phyloP scores from a whole-genome alignment of 345 rosid species.

The Euphorbia tirucalli region DNA sequence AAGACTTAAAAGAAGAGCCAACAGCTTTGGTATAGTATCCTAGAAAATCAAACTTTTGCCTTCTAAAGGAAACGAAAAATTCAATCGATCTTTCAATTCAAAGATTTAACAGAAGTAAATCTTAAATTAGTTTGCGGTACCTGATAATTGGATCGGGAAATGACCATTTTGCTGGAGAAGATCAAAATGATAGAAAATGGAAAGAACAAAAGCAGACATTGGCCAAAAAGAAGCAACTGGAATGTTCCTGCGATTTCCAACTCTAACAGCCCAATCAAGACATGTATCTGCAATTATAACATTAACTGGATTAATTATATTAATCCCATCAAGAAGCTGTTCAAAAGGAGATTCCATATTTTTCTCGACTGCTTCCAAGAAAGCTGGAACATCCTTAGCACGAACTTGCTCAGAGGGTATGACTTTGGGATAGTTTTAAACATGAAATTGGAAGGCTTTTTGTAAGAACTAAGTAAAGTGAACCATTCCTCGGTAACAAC shows the following conservation, averaged over 20 bases:
- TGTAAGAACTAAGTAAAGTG: no score
- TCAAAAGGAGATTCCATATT: slow-evolving; percentile 24
- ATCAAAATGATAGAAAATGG: slow-evolving; percentile 17
- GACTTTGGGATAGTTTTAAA: slow-evolving; percentile 20
- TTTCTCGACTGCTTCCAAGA: slow-evolving; percentile 16
- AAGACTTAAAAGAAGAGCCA: no score
- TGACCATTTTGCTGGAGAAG: slow-evolving; percentile 17
- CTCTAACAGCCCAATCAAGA: no score
- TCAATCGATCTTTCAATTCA: no score
- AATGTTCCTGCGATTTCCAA: slow-evolving; percentile 20
- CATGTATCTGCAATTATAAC: slow-evolving; percentile 17
- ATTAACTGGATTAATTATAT: background rate
- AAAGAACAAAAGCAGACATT: slow-evolving; percentile 20
- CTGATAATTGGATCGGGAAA: slow-evolving; percentile 11
- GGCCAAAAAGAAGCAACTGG: slow-evolving; percentile 29
- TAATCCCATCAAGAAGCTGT: slow-evolving; percentile 15
- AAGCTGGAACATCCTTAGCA: slow-evolving; percentile 12
- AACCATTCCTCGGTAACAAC: no score
- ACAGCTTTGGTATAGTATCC: no score
- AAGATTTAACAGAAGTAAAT: no score
- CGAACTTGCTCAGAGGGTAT: slow-evolving; percentile 29
- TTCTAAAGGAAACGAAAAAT: no score
- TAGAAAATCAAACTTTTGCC: no score
- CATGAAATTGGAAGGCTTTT: no score
- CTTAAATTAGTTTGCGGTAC: background rate